Evolutionary conservation across 805 yeast genomes (phyloP).

Genomic region (Sungouiella blattae): DNA sequence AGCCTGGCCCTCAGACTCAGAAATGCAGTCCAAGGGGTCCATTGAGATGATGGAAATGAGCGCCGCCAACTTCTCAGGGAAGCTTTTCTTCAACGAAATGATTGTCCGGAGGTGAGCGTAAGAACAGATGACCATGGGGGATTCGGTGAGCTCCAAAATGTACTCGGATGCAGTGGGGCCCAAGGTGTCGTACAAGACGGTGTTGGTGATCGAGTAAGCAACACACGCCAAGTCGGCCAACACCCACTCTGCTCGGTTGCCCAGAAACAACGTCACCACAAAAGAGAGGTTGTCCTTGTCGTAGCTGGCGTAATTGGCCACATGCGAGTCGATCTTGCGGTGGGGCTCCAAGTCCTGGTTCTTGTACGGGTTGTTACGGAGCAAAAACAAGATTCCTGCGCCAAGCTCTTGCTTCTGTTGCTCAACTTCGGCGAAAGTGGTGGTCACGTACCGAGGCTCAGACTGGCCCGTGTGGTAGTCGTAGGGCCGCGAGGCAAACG

Average conservation of each 20-base stretch:
- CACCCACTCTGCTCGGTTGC: conserved; percentile 66
- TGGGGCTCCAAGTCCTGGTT: conserved; percentile 17
- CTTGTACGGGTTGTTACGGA: conserved; percentile 19
- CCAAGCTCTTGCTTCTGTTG: conserved; percentile 32
- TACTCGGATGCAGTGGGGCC: conserved; percentile 32
- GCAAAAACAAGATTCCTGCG: conserved; percentile 34
- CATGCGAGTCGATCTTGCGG: conserved; percentile 20
- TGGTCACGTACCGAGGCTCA: conserved; percentile 28
- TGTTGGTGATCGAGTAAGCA: conserved; percentile 31
- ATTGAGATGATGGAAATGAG: conserved; percentile 23
- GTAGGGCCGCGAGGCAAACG: conserved; percentile 44
- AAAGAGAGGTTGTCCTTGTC: conserved; percentile 27
- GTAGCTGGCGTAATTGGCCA: conserved; percentile 7
- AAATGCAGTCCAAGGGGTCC: conserved; percentile 22
- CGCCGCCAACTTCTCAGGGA: conserved; percentile 13
- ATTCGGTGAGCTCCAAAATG: conserved; percentile 36
- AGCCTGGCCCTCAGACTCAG: conserved; percentile 7
- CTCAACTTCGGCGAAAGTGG: conserved; percentile 28
- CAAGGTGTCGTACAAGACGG: conserved; percentile 41
- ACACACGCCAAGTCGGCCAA: conserved; percentile 60
- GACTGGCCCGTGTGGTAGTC: conserved; percentile 24
- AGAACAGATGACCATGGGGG: conserved; percentile 50
- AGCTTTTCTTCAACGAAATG: conserved; percentile 8
- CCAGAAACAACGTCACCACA: conserved; percentile 53
- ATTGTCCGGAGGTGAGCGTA: conserved; percentile 7